Evolutionary conservation across 805 yeast species (phyloP).

Genomic region (Pichia cabralensis): DNA sequence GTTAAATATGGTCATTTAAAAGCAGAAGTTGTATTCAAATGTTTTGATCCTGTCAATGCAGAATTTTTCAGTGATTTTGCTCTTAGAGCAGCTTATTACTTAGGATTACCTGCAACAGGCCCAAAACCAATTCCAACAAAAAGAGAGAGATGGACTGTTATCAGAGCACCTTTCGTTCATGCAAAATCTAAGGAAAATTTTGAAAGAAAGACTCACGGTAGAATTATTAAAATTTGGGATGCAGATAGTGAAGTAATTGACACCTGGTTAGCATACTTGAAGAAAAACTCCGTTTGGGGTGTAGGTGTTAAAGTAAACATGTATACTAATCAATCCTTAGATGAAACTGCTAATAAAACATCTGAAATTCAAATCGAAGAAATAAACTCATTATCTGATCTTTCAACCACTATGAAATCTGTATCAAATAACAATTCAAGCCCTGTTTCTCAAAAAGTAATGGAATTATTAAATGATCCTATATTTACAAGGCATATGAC

Average conservation of each 20-base stretch:
- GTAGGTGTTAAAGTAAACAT: slow-evolving; percentile 75
- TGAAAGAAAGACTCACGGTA: slow-evolving; percentile 74
- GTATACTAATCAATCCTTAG: slow-evolving; percentile 41
- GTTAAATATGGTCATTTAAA: slow-evolving; percentile 63
- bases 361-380: slow-evolving; percentile 14
- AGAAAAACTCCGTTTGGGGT: slow-evolving; percentile 69
- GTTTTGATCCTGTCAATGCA: slow-evolving; percentile 60
- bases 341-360: slow-evolving; percentile 28
- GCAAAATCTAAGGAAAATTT: slow-evolving; percentile 93
- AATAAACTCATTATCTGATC: slow-evolving; percentile 15
- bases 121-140: slow-evolving; percentile 59
- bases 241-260: slow-evolving; percentile 79
- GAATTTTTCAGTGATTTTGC: slow-evolving; percentile 79
- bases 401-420: slow-evolving; percentile 17
- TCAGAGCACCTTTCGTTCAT: slow-evolving; percentile 85
- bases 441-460: slow-evolving; percentile 55
- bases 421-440: slow-evolving; percentile 15
- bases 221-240: slow-evolving; percentile 70
- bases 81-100: slow-evolving; percentile 78
- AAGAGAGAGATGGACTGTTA: slow-evolving; percentile 87
- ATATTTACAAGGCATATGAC: slow-evolving; percentile 50
- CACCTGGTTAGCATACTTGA: slow-evolving; percentile 65
- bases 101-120: slow-evolving; percentile 79
- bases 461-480: slow-evolving; percentile 62
- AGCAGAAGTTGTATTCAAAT: slow-evolving; percentile 66